phyloP scores from a whole-genome alignment of 768 basidiomycete species.

The Phylloporus rhodoxanthus region DNA sequence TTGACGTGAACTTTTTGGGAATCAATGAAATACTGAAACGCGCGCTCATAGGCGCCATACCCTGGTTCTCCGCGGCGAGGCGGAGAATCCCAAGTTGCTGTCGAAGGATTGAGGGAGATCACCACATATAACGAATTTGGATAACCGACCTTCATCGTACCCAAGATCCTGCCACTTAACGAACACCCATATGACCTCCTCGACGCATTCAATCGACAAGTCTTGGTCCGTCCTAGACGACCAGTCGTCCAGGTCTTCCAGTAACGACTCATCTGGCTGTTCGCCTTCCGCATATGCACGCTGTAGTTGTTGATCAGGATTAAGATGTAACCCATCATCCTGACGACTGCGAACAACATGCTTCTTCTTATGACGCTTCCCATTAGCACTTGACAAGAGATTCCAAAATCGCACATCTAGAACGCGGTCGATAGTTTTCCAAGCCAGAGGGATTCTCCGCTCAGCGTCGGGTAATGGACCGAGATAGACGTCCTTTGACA shows the following conservation, averaged over 20 bases:
- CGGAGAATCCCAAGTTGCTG: constrained; percentile 93
- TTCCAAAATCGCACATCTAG: constrained; percentile 72
- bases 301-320: constrained; percentile 25
- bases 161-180: constrained; percentile 91
- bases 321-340: constrained; percentile 19
- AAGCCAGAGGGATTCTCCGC: constrained; percentile 62
- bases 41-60: constrained; percentile 60
- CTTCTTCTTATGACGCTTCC: constrained; percentile 17
- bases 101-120: not conserved
- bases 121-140: not conserved
- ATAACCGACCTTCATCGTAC: constrained; percentile 80
- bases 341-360: constrained; percentile 23
- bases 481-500: constrained; percentile 23
- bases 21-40: constrained; percentile 60
- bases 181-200: constrained; percentile 72
- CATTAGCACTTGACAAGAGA: constrained; percentile 23
- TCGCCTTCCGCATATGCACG: constrained; percentile 54
- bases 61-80: constrained; percentile 52
- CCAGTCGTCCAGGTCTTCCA: constrained; percentile 60
- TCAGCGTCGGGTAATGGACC: constrained; percentile 64
- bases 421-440: constrained; percentile 91
- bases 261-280: constrained; percentile 48
- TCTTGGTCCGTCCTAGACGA: constrained; percentile 35
- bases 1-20: constrained; percentile 59
- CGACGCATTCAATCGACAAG: constrained; percentile 44